phyloP scores from a whole-genome alignment of 768 basidiomycete species.

The Nidularia pulvinata region DNA sequence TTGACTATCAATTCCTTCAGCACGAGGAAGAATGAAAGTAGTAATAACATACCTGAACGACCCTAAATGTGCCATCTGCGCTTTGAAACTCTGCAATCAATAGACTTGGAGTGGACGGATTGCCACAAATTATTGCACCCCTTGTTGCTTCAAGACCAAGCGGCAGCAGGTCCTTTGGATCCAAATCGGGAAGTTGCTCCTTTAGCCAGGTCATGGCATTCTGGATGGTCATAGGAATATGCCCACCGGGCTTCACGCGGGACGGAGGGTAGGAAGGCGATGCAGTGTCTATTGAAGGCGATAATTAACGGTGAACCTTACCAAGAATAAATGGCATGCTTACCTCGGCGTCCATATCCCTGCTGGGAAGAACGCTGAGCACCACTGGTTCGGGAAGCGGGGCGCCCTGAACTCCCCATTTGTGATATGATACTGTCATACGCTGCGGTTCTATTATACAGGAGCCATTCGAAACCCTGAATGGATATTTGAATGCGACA shows the following conservation, averaged over 20 bases:
- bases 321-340: not conserved
- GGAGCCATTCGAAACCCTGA: conserved; percentile 90
- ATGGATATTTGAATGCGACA: conserved; percentile 83
- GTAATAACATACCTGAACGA: conserved; percentile 60
- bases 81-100: conserved; percentile 80
- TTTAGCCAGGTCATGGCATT: conserved; percentile 50
- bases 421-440: conserved; percentile 86
- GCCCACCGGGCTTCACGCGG: conserved; percentile 19
- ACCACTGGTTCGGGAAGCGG: conserved; percentile 26
- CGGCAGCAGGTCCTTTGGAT: conserved; percentile 86
- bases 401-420: conserved; percentile 46
- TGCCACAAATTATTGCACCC: conserved; percentile 85
- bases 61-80: conserved; percentile 80
- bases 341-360: not conserved
- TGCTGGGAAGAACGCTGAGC: not conserved
- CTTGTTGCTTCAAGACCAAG: conserved; percentile 77
- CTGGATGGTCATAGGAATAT: conserved; percentile 33
- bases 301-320: not conserved
- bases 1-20: conserved; percentile 47
- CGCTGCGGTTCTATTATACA: conserved; percentile 89
- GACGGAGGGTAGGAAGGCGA: conserved; percentile 28
- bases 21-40: not conserved
- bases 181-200: conserved; percentile 66
- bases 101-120: conserved; percentile 80
- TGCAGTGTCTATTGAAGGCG: conserved; percentile 13